Evolutionary conservation across 495 filamentous ascomycete species (phyloP).

Genomic region (Annulohypoxylon stygium): DNA sequence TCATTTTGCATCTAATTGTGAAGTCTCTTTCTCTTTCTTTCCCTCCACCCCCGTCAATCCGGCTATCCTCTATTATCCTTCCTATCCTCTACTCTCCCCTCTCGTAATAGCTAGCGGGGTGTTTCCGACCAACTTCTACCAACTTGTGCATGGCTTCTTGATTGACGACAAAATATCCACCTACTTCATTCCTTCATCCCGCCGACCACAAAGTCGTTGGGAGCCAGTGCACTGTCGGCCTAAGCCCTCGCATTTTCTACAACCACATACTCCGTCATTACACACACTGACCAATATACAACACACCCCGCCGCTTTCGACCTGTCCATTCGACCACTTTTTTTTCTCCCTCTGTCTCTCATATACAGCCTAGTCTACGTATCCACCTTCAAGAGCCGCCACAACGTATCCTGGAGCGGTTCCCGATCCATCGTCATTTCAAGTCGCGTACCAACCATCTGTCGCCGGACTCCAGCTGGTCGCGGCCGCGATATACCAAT

Average conservation of each 20-base stretch:
- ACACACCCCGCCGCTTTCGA: slow-evolving; percentile 40
- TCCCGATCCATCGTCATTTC: slow-evolving; percentile 34
- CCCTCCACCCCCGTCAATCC: background rate
- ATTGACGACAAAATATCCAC: slow-evolving; percentile 32
- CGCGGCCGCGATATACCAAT: slow-evolving; percentile 30
- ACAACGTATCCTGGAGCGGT: slow-evolving; percentile 25
- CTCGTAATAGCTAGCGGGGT: slow-evolving; percentile 33
- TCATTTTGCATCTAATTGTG: slow-evolving; percentile 44
- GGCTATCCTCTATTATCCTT: background rate
- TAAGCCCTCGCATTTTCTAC: slow-evolving; percentile 36
- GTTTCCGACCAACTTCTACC: slow-evolving; percentile 32
- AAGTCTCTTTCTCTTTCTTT: slow-evolving; percentile 31
- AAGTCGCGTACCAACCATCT: slow-evolving; percentile 36
- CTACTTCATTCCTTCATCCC: slow-evolving; percentile 32
- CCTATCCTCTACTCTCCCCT: slow-evolving; percentile 7
- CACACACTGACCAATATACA: slow-evolving; percentile 30
- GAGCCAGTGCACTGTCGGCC: slow-evolving; percentile 38
- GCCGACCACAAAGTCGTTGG: slow-evolving; percentile 41
- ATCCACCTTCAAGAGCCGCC: slow-evolving; percentile 22
- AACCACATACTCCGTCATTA: slow-evolving; percentile 43
- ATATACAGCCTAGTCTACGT: slow-evolving; percentile 23
- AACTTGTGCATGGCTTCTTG: slow-evolving; percentile 36
- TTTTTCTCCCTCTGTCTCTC: slow-evolving; percentile 4
- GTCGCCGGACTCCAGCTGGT: slow-evolving; percentile 24
- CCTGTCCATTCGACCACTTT: slow-evolving; percentile 23